Base-by-base conservation (phyloP, 2,329 filamentous ascomycete genomes). In the Mycosphaerella sp. region DNA sequence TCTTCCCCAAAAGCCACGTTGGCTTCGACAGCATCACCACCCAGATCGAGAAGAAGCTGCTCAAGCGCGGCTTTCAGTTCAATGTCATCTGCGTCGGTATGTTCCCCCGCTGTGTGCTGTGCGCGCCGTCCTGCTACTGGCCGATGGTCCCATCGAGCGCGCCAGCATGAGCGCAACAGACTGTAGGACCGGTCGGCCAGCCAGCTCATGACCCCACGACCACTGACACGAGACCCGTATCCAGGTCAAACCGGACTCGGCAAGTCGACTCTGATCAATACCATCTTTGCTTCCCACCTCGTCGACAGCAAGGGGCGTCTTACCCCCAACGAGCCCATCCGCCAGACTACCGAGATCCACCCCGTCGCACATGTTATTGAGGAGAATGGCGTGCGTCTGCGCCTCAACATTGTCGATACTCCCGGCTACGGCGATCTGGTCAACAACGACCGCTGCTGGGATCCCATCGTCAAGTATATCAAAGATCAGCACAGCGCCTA, bases 381-480 rank as follows among this genome's bases (percentile, higher is more conserved):
- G 80, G 93, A 98, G 78, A 98, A 98, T 71, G 93, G 93, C 64
- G 93, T 98, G 63, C 90, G 93, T 69, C 84, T 98, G 67, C 83
- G 93, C 66, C 80, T 98, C 68, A 98, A 97, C 82, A 98, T 98
- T 68, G 93, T 98, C 67, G 93, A 98, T 71, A 98, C 93, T 59
- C 93, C 93, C 59, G 93, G 93, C 60, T 98, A 98, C 68, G 93
- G 93, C 68, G 93, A 98, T 68, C 83, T 96, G 69, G 93, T 98
- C 74, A 98, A 98, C 82, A 98, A 98, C 74, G 93, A 98, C 77
- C 87, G 93, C 80, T 98, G 93, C 84, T 98, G 93, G 93, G 93
- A 98, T 70, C 93, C 93, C 59, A 98, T 98, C 71, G 91, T 98
- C 80, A 98, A 98, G 80, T 98, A 98, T 77, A 98, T 98, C 81